These are phyloP conservation scores for Catunica adiposa DNA, from an alignment of 2,329 filamentous ascomycete species.

Conservation along the genomic window DNA sequence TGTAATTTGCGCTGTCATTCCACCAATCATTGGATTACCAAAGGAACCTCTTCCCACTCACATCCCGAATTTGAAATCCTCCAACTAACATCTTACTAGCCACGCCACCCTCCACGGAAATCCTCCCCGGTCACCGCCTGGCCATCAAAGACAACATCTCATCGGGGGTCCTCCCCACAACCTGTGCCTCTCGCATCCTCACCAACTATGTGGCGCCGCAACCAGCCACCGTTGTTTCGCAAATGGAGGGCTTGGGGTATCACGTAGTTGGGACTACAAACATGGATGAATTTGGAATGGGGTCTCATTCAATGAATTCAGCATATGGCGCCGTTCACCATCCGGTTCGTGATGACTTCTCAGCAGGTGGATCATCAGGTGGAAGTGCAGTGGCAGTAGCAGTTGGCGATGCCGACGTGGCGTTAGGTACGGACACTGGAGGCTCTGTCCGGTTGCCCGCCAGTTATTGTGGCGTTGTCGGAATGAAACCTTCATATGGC, in stretches of 20 bases:
- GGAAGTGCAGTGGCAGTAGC: conserved; percentile 79
- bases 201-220: conserved; percentile 57
- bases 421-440: conserved; percentile 85
- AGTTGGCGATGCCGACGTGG: conserved; percentile 38
- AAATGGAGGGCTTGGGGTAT: conserved; percentile 47
- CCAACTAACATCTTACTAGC: neutral
- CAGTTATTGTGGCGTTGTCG: conserved; percentile 66
- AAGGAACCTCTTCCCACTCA: neutral
- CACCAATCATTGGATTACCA: neutral
- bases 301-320: conserved; percentile 63
- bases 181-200: conserved; percentile 67
- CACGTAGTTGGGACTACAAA: conserved; percentile 66
- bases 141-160: conserved; percentile 68
- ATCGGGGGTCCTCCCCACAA: conserved; percentile 49
- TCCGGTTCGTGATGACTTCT: conserved; percentile 27
- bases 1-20: neutral
- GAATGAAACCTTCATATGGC: conserved; percentile 86
- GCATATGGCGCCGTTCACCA: conserved; percentile 48
- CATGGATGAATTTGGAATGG: conserved; percentile 94
- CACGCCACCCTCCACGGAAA: neutral
- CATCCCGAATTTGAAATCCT: neutral
- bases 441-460: conserved; percentile 77
- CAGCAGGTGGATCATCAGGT: conserved; percentile 79
- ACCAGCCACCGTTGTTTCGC: conserved; percentile 62
- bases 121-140: conserved; percentile 24